Evolutionary conservation across 305 asterid species (phyloP), one percentile per base, ranked within the genome.

Genomic region (Stenogyne calaminthoides): DNA sequence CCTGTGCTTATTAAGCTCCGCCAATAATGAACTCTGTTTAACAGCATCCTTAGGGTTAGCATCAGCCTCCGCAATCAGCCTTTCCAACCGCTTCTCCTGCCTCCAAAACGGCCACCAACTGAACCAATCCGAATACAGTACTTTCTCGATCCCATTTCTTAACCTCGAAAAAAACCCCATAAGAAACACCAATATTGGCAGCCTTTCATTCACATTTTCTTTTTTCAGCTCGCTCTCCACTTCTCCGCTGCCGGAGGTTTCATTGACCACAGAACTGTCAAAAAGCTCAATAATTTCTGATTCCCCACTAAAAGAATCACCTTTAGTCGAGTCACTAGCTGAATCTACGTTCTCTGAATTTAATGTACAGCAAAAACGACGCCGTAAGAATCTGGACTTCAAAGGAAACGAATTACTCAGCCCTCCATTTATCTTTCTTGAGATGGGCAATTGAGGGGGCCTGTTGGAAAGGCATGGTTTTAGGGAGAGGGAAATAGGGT

Each of bases 1-100:
- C 98, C 96, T 92, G 80, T 83, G 89, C 90, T 89, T 92, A 87
- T 92, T 90, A 73, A 95, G 98, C 82, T 95, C 97, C 2, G 81
- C 91, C 46, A 95, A 70, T 80, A 95, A 87, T n/a, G 84, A 88
- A 9, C 87, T 78, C 85, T 95, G 97, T 85, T 81, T 84, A 22
- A 82, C 90, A 54, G 93, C 87, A 75, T 89, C 96, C 69, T 74
- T 83, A 1, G 99, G 99, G 78, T 89, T 79, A 7, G 94, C 89
- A 75, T 95, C 97, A 4, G 99, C 99, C 60, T 92, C 99, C 0
- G 84, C 85, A 64, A 86, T 79, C 83, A 95, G 78, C 75, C 80
- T 83, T 46, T 90, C 94, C 80, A 95, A 79, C 55, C 84, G 88
- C 86, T 91, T 87, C 90, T 90, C 97, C 72, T 86, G 87, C 69